phyloP scores from a whole-genome alignment of 768 basidiomycete species.

The Myochromella boudieri region DNA sequence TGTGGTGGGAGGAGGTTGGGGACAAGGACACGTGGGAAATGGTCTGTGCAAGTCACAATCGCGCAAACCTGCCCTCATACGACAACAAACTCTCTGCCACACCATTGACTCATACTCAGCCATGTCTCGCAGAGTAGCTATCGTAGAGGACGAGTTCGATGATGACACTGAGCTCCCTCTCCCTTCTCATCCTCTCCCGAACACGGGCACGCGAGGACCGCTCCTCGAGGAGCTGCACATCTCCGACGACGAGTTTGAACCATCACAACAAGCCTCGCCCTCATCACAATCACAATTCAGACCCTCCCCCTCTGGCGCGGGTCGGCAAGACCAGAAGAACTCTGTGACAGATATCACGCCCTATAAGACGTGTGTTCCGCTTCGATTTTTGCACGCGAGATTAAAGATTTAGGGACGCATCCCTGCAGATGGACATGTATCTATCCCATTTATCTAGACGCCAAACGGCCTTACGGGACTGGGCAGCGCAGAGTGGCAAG shows the following conservation, averaged over 20 bases:
- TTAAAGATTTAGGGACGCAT: conserved; percentile 15
- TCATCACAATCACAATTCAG: conserved; percentile 40
- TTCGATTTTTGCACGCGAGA: conserved; percentile 13
- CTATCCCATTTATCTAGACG: conserved; percentile 97
- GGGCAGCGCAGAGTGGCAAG: conserved; percentile 83
- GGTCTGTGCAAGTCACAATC: background rate
- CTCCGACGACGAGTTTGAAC: conserved; percentile 53
- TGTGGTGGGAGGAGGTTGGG: conserved; percentile 14
- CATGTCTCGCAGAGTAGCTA: conserved; percentile 72
- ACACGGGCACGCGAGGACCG: conserved; percentile 68
- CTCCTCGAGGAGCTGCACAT: conserved; percentile 72
- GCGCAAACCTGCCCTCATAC: background rate
- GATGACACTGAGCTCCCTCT: conserved; percentile 92
- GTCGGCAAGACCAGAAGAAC: conserved; percentile 28
- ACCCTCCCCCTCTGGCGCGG: conserved; percentile 22
- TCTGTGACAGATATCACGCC: conserved; percentile 74
- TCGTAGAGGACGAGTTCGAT: conserved; percentile 78
- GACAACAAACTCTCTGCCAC: conserved; percentile 11
- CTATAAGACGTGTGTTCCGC: conserved; percentile 69
- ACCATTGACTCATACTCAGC: conserved; percentile 7
- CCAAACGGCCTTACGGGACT: conserved; percentile 83
- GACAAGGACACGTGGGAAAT: conserved; percentile 25
- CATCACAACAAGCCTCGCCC: conserved; percentile 46
- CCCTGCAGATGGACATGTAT: conserved; percentile 84
- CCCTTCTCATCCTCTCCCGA: conserved; percentile 63